These are phyloP conservation scores for Ascochyta rabiei DNA, from an alignment of 2,329 filamentous ascomycete genomes.

Conservation along the genomic window DNA sequence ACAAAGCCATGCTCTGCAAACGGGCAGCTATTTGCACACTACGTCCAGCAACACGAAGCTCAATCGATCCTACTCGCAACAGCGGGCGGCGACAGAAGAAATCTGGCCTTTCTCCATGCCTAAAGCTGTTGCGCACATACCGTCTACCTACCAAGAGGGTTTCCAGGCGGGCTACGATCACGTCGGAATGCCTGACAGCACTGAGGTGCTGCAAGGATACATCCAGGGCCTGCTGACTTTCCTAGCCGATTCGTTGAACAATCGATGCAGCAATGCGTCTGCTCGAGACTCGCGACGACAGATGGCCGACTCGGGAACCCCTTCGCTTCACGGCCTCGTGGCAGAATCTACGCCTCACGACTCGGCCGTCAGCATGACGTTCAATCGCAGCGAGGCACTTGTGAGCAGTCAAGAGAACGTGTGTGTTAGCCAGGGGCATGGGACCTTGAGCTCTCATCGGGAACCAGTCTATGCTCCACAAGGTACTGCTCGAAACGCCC, in stretches of 20 bases:
- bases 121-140: conserved; percentile 29
- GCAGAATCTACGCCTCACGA: conserved; percentile 34
- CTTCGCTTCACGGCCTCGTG: conserved; percentile 38
- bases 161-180: conserved; percentile 48
- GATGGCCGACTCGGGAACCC: conserved; percentile 21
- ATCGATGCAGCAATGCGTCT: conserved; percentile 18
- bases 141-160: conserved; percentile 47
- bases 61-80: conserved; percentile 20
- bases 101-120: conserved; percentile 29
- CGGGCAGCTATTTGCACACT: conserved; percentile 10
- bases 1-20: conserved; percentile 15
- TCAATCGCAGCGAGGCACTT: conserved; percentile 23
- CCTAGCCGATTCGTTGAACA: conserved; percentile 36
- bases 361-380: conserved; percentile 36
- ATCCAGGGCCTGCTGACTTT: conserved; percentile 41
- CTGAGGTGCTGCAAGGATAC: conserved; percentile 44
- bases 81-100: conserved; percentile 27
- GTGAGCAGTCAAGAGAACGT: conserved; percentile 34
- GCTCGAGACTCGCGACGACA: conserved; percentile 15
- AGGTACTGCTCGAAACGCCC: conserved; percentile 14
- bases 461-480: conserved; percentile 25
- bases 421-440: conserved; percentile 21
- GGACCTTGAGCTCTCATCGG: conserved; percentile 15
- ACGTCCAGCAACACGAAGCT: conserved; percentile 20
- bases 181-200: conserved; percentile 38